Evolutionary conservation across 2,329 filamentous ascomycete species (phyloP), one percentile per base, ranked within the genome.

Genomic region (Fusarium chuoi): DNA sequence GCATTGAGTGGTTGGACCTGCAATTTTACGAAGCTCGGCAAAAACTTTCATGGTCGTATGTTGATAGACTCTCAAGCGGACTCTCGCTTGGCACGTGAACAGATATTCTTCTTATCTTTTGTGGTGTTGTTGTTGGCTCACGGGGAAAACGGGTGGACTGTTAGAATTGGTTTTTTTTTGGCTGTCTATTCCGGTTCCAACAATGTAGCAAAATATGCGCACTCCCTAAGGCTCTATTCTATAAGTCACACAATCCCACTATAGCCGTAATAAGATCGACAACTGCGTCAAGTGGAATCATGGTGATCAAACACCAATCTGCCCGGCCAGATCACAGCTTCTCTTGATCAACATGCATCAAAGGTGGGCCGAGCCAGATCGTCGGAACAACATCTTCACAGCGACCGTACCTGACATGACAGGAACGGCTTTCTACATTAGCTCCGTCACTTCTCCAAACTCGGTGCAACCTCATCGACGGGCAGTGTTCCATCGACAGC

Each of bases 391-490:
- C 58, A 41, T 52, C 48, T 59, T 68, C 57, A 51, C 65, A 56
- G 39, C 35, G 44, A 26, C 33, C 35, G 51, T 74, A 64, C 70
- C 65, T 76, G 74, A 14, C 70, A 74, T 70, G 58, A 57, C 58
- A 65, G 56, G 36, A 52, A 65, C 56, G 68, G 72, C 51, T 65
- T 51, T 55, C 44, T 68, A 60, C 66, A 65, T 74, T 60, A 62
- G 65, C 62, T 58, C 59, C 57, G n/a, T 74, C 89, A 89, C 62
- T 87, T 88, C 60, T 85, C 83, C 68, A 89, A 85, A 48, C 92
- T 81, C 35, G 87, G 87, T 59, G 85, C 84, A 6, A 85, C 87
- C 52, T 78, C 77, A 26, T 70, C 77, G 66, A 88, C 86, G 5
- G 87, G 86, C 36, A 87, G 84, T 10, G 87, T 81, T 38, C 86